Evolutionary conservation across 176 grass and related monocot genomes (phyloP).

Genomic region (Zea luxurians): DNA sequence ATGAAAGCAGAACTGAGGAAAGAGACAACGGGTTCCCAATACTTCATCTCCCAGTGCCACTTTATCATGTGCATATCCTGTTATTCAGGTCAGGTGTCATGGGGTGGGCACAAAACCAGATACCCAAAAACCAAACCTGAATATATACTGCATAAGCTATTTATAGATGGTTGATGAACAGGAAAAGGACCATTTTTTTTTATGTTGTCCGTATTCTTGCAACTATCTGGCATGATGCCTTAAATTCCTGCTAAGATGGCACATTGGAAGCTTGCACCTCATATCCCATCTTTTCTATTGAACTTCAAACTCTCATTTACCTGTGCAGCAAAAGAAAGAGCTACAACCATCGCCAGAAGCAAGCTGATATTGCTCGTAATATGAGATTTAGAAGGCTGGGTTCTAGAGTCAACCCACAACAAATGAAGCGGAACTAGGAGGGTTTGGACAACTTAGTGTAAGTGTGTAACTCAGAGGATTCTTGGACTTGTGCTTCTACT

Average conservation of each 20-base stretch:
- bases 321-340: slow-evolving; percentile 77
- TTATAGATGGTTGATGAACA: background rate
- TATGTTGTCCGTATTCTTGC: background rate
- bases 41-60: background rate
- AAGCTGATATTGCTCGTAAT: slow-evolving; percentile 55
- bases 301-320: slow-evolving; percentile 21
- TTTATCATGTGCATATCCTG: background rate
- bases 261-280: slow-evolving; percentile 13
- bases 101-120: no score
- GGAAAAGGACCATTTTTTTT: background rate
- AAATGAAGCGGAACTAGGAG: slow-evolving; percentile 33
- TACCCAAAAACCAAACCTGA: background rate
- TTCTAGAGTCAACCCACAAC: slow-evolving; percentile 40
- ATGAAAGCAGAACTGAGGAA: background rate
- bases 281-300: background rate
- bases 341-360: slow-evolving; percentile 51
- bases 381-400: slow-evolving; percentile 49
- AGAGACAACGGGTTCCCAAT: background rate
- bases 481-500: slow-evolving; percentile 32
- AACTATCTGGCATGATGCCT: slow-evolving; percentile 7
- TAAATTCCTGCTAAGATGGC: slow-evolving; percentile 4
- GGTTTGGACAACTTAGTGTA: slow-evolving; percentile 26
- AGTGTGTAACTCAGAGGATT: background rate
- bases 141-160: background rate
- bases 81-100: background rate